Base-by-base conservation (phyloP, 768 basidiomycete species). In the Cystofilobasidium capitatum region DNA sequence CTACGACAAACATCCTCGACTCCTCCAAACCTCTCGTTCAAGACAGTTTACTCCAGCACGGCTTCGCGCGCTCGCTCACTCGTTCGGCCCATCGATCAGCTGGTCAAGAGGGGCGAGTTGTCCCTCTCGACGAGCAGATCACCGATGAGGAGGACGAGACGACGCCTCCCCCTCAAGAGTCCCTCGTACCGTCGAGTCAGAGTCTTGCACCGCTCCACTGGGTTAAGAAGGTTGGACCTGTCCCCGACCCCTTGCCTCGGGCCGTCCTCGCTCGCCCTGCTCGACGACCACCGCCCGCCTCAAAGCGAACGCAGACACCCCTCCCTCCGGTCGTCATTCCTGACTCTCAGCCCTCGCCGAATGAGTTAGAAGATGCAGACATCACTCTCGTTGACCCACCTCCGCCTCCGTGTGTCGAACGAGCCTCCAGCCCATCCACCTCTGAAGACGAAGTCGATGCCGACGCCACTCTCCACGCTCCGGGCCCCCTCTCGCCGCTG, bases 371-470 rank as follows among this genome's bases (percentile, higher is more conserved):
- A 13, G 14, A 26, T 49, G 6, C 22, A 16, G 45, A 49, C 51
- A 16, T 51, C 49, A 51, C 22, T n/a, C 49, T 51, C 49, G 49
- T 51, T 3, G 20, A 51, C 24, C 17, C 20, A 2, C 31, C 49
- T n/a, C 49, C 49, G 22, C 49, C 3, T 24, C 14, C 51, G 51
- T 2, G 17, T 31, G 6, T 55, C 51, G 51, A n/a, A n/a, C n/a
- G n/a, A n/a, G n/a, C n/a, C n/a, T n/a, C n/a, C n/a, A 33, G 31
- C 31, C 51, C 51, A 16, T 55, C 51, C 12, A 55, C 51, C 16
- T 55, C 51, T 31, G 51, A 55, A 31, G 51, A 55, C 51, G 51
- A 29, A 17, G 51, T 55, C 29, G 51, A 55, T 31, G 51, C 51
- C 3, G 51, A 55, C 14, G 26, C 17, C 29, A 55, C 51, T 26